A percentile compares a stretch with the other conserved stretches of the same genome.
phyloP scores from a whole-genome alignment of 202 grass and related monocot genomes.

The Brachypodium distachyon region DNA sequence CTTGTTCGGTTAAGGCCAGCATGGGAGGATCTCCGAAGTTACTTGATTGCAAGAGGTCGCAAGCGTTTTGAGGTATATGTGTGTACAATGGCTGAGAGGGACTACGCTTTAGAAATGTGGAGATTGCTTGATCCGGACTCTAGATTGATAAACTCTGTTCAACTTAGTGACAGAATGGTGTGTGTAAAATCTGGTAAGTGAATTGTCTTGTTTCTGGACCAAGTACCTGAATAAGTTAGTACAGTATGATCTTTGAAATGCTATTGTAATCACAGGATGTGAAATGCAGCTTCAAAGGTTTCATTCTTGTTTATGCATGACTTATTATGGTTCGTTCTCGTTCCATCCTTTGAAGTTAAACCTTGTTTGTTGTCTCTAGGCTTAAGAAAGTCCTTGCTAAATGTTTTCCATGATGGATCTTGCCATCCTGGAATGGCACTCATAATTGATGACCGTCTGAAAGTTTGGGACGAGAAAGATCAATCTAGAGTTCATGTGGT shows the following conservation, averaged over 20 bases:
- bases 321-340: constrained; percentile 2
- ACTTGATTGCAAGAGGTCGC: constrained; percentile 91
- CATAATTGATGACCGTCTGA: constrained; percentile 91
- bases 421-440: constrained; percentile 95
- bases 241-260: background rate
- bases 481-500: constrained; percentile 92
- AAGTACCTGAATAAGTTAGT: background rate
- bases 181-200: constrained; percentile 92
- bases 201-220: background rate
- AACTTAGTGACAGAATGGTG: constrained; percentile 79
- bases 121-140: constrained; percentile 90
- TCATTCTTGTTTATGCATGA: background rate
- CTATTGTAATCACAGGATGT: background rate
- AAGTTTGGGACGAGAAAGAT: constrained; percentile 99
- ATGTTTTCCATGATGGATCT: constrained; percentile 91
- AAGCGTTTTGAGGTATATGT: constrained; percentile 98
- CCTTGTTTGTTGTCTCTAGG: constrained; percentile 30
- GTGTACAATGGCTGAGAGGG: constrained; percentile 98
- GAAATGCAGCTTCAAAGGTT: background rate
- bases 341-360: constrained; percentile 18
- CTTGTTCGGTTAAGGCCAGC: constrained; percentile 85
- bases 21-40: constrained; percentile 95
- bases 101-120: constrained; percentile 99
- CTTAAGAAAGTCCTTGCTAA: constrained; percentile 71
- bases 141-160: constrained; percentile 73